These are phyloP conservation scores for Corchorus olitorius DNA, from an alignment of 345 rosid genomes.

Conservation along the genomic window DNA sequence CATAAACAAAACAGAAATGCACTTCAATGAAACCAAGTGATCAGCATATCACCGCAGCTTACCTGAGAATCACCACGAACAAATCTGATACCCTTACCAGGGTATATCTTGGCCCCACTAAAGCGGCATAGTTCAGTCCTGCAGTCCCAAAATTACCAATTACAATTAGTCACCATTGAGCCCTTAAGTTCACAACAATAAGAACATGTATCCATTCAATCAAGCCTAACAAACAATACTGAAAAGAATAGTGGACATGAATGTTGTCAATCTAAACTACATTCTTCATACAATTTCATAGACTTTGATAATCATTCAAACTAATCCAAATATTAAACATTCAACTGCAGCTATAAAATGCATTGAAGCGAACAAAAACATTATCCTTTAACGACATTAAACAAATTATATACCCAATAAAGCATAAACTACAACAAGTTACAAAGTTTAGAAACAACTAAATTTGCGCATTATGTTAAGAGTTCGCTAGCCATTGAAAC, in stretches of 20 bases:
- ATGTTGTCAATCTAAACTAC: not conserved
- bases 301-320: not conserved
- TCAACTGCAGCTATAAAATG: not conserved
- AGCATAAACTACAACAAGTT: not conserved
- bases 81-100: conserved; percentile 76
- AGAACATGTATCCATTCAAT: not conserved
- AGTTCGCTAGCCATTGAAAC: not conserved
- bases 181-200: not conserved
- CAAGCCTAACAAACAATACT: not conserved
- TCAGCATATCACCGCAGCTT: not conserved
- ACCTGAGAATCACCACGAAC: conserved; percentile 78
- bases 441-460: too few species aligned
- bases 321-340: not conserved
- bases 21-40: not conserved
- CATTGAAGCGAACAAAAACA: not conserved
- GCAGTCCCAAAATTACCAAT: conserved; percentile 7
- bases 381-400: not conserved
- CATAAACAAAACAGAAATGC: not conserved
- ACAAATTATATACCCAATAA: not conserved
- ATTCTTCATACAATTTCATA: not conserved
- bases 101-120: conserved; percentile 77
- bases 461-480: not conserved
- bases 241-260: not conserved
- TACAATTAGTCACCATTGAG: not conserved
- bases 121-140: conserved; percentile 84